phyloP scores from a whole-genome alignment of 345 rosid species.

The Eutrema heterophyllum region DNA sequence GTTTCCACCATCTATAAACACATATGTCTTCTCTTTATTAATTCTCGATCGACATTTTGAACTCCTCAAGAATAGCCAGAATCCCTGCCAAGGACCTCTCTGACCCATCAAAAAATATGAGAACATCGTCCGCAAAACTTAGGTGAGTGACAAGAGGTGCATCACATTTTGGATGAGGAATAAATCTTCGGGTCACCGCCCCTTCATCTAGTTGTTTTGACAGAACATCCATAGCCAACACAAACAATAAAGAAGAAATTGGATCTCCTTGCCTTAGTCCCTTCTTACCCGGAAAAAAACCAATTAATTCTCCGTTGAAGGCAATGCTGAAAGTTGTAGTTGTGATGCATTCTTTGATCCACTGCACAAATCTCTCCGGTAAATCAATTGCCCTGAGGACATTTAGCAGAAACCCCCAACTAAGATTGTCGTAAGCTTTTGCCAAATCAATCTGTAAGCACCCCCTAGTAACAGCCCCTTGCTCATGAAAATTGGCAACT shows the following conservation, averaged over 20 bases:
- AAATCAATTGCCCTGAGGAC: not conserved
- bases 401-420: not conserved
- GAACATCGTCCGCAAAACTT: not conserved
- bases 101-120: not conserved
- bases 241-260: not conserved
- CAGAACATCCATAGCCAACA: not conserved
- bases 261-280: not conserved
- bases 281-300: not conserved
- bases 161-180: not conserved
- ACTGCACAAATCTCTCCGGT: not conserved
- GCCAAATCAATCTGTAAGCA: not conserved
- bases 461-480: accelerated
- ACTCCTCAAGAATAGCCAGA: not conserved
- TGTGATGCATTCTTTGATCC: not conserved
- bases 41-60: too few species aligned
- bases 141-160: not conserved
- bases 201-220: not conserved
- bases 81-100: not conserved
- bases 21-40: too few species aligned
- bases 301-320: not conserved
- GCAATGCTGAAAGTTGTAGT: not conserved
- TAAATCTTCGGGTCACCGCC: not conserved
- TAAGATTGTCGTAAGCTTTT: not conserved
- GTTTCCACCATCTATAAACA: too few species aligned
- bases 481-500: not conserved